Percentiles rank a stretch among this genome's conserved stretches.
phyloP scores from a whole-genome alignment of 768 basidiomycete genomes.

The Russula dissimulans region DNA sequence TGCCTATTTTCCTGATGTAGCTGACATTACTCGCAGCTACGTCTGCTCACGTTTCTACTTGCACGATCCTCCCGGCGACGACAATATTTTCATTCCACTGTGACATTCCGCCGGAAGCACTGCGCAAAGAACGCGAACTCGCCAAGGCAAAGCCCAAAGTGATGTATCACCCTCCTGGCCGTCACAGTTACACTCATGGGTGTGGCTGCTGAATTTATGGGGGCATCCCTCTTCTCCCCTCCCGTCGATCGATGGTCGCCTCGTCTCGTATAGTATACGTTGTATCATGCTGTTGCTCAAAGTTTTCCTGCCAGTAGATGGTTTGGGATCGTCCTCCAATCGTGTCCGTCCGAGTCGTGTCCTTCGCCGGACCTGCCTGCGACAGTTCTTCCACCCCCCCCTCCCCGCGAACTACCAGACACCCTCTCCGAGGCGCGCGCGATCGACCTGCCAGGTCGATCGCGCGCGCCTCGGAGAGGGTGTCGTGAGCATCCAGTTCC shows the following conservation, averaged over 20 bases:
- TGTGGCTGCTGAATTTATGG: slow-evolving; percentile 54
- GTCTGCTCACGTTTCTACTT: slow-evolving; percentile 58
- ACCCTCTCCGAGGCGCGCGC: slow-evolving; percentile 58
- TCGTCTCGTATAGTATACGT: background rate
- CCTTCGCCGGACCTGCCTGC: slow-evolving; percentile 41
- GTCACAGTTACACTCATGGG: slow-evolving; percentile 54
- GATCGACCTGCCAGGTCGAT: too few species aligned
- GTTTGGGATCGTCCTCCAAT: slow-evolving; percentile 62
- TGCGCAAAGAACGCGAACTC: slow-evolving; percentile 31
- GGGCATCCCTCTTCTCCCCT: background rate
- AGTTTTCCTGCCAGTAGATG: slow-evolving; percentile 32
- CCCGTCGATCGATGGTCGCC: background rate
- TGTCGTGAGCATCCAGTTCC: too few species aligned
- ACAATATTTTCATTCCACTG: slow-evolving; percentile 34
- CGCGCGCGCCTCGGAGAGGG: too few species aligned
- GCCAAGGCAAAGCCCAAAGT: slow-evolving; percentile 44
- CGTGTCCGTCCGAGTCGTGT: slow-evolving; percentile 59
- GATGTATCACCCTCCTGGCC: slow-evolving; percentile 45
- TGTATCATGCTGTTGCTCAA: background rate
- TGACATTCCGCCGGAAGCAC: slow-evolving; percentile 29
- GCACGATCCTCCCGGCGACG: slow-evolving; percentile 59
- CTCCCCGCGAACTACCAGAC: slow-evolving; percentile 38
- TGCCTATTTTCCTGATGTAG: background rate
- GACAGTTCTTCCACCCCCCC: slow-evolving; percentile 33
- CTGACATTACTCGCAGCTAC: slow-evolving; percentile 35